Conservation (phyloP, 257 asterid genomes). For the Ilex asprella region DNA sequence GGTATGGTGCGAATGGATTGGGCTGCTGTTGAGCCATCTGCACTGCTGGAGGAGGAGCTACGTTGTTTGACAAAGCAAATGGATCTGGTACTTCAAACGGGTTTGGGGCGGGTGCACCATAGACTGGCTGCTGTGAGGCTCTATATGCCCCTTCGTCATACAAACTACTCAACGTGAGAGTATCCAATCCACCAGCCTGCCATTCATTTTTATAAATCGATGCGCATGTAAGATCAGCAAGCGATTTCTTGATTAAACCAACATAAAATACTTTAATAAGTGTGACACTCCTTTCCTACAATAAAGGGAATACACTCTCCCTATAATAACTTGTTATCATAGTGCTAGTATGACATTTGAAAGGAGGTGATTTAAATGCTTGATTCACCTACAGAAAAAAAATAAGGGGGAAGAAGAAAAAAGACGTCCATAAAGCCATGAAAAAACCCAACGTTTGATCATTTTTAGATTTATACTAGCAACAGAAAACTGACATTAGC, state of each 20-base stretch:
- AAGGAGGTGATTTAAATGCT: too few relatives aligned
- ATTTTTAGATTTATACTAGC: too few relatives aligned
- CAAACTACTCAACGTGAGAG: constrained; percentile 72
- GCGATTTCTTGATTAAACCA: not conserved
- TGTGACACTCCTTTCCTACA: too few relatives aligned
- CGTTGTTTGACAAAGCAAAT: constrained; percentile 44
- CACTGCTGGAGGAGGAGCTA: constrained; percentile 45
- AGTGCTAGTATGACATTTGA: too few relatives aligned
- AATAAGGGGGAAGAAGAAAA: too few relatives aligned
- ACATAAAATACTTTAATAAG: too few relatives aligned
- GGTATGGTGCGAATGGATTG: constrained; percentile 74
- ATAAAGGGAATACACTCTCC: too few relatives aligned
- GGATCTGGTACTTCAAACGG: constrained; percentile 85
- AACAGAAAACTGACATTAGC: too few relatives aligned
- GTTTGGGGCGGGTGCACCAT: constrained; percentile 83
- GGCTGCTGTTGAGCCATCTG: constrained; percentile 56
- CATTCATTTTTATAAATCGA: constrained; percentile 1
- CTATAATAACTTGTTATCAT: too few relatives aligned
- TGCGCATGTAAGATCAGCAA: not conserved
- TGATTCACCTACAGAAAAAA: too few relatives aligned
- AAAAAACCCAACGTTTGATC: too few relatives aligned
- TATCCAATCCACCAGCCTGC: constrained; percentile 97
- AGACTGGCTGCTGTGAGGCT: constrained; percentile 79
- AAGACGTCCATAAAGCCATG: too few relatives aligned
- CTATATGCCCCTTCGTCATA: constrained; percentile 85